Percentiles rank a stretch among this genome's conserved stretches.
Evolutionary conservation across 2,329 filamentous ascomycete genomes (phyloP).

Genomic region (Sarocladium brachiariae): DNA sequence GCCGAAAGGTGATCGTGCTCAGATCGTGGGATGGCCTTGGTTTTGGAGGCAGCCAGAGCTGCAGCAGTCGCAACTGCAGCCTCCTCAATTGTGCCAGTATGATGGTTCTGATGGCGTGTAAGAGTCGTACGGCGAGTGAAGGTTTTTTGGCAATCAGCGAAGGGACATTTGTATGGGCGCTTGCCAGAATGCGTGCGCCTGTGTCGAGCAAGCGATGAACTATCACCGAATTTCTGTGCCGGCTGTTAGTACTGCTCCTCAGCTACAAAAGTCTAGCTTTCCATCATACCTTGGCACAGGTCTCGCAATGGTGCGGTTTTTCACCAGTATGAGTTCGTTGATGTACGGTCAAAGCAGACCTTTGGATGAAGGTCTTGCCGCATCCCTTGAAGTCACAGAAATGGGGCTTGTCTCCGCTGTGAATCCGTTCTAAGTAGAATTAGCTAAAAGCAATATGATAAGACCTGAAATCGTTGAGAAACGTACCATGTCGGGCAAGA

Average conservation of each 20-base stretch:
- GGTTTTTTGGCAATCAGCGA: conserved; percentile 95
- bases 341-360: conserved; percentile 91
- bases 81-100: conserved; percentile 91
- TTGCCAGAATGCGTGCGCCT: conserved; percentile 93
- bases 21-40: conserved; percentile 44
- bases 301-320: conserved; percentile 96
- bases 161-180: conserved; percentile 94
- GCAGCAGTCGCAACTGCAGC: conserved; percentile 83
- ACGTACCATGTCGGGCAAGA: conserved; percentile 85
- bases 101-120: conserved; percentile 91
- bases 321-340: conserved; percentile 94
- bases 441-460: conserved; percentile 14
- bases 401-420: conserved; percentile 84
- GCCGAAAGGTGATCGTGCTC: conserved; percentile 66
- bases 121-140: conserved; percentile 94
- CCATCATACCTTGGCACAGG: conserved; percentile 83
- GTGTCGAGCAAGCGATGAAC: conserved; percentile 87
- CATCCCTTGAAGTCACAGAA: conserved; percentile 85
- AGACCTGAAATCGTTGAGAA: too few relatives aligned
- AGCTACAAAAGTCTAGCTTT: too few relatives aligned
- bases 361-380: conserved; percentile 94
- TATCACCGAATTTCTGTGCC: conserved; percentile 67
- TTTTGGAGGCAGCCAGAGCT: conserved; percentile 57
- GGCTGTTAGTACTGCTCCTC: too few relatives aligned
- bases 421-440: conserved; percentile 74